These are phyloP conservation scores for Phlebiopsis gigantea DNA, from an alignment of 768 basidiomycete species.

Conservation along the genomic window DNA sequence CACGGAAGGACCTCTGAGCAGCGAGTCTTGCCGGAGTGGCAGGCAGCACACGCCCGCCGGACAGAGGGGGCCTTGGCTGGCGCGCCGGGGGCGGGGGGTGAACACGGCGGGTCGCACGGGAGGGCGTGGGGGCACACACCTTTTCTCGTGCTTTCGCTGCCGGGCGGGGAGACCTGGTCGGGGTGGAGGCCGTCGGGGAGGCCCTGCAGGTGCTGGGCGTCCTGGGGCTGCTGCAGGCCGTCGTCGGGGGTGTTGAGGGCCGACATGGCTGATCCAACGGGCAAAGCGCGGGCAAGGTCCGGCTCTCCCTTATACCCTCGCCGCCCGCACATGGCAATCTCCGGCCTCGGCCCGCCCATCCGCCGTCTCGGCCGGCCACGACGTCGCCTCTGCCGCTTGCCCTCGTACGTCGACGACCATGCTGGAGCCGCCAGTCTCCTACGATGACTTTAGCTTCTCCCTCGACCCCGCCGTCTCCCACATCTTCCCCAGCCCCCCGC, in stretches of 20 bases:
- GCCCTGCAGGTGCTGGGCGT: constrained; percentile 47
- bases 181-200: constrained; percentile 27
- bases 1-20: constrained; percentile 81
- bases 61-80: constrained; percentile 81
- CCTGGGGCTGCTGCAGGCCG: constrained; percentile 35
- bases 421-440: constrained; percentile 44
- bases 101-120: constrained; percentile 12
- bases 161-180: constrained; percentile 17
- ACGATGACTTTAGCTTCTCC: constrained; percentile 67
- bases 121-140: constrained; percentile 36
- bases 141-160: constrained; percentile 43
- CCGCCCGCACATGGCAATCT: too few relatives aligned
- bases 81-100: constrained; percentile 13
- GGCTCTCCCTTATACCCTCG: background rate
- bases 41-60: constrained; percentile 73
- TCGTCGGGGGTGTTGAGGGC: constrained; percentile 71
- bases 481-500: constrained; percentile 57
- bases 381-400: background rate
- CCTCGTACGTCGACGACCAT: constrained; percentile 1
- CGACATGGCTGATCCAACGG: constrained; percentile 55
- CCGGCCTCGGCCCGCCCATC: background rate
- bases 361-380: background rate
- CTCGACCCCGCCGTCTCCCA: constrained; percentile 54
- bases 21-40: constrained; percentile 78
- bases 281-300: background rate